Conservation (phyloP, 1,139 yeast genomes). For the Scheffersomyces cryptocercus region DNA sequence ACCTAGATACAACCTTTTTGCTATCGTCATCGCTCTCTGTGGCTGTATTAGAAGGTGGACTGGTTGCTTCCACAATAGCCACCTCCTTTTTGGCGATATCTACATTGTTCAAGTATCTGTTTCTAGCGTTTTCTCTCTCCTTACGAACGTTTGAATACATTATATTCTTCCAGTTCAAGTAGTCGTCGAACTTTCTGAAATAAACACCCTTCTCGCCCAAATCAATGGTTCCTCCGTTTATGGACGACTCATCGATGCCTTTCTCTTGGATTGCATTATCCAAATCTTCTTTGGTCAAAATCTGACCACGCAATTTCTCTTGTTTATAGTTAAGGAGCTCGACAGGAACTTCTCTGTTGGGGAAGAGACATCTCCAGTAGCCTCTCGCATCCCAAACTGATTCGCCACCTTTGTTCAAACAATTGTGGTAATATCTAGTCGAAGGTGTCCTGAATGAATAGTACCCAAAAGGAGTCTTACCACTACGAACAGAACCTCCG, state of each 20-base stretch:
- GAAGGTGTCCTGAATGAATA: conserved; percentile 66
- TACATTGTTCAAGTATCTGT: neutral
- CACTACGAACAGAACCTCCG: conserved; percentile 5
- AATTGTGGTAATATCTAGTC: conserved; percentile 57
- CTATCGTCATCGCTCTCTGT: conserved; percentile 10
- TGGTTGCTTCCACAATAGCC: neutral
- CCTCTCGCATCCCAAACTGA: conserved; percentile 82
- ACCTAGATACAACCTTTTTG: conserved; percentile 50
- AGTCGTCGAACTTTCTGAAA: conserved; percentile 65
- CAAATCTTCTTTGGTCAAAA: conserved; percentile 56
- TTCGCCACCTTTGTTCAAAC: conserved; percentile 63
- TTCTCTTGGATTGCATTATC: conserved; percentile 20
- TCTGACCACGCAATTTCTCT: conserved; percentile 24
- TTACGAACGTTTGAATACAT: conserved; percentile 47
- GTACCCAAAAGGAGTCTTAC: conserved; percentile 46
- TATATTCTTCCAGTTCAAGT: conserved; percentile 64
- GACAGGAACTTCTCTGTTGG: conserved; percentile 48
- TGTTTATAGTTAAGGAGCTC: conserved; percentile 32
- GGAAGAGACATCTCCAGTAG: conserved; percentile 86
- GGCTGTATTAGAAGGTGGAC: too few relatives aligned
- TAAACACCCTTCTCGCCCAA: conserved; percentile 41
- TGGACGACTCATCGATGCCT: conserved; percentile 4
- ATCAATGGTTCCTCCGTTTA: conserved; percentile 27
- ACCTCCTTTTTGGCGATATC: neutral
- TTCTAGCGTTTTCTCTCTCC: conserved; percentile 21